Conservation (phyloP, 257 asterid genomes). For the Linderniella brevidens region DNA sequence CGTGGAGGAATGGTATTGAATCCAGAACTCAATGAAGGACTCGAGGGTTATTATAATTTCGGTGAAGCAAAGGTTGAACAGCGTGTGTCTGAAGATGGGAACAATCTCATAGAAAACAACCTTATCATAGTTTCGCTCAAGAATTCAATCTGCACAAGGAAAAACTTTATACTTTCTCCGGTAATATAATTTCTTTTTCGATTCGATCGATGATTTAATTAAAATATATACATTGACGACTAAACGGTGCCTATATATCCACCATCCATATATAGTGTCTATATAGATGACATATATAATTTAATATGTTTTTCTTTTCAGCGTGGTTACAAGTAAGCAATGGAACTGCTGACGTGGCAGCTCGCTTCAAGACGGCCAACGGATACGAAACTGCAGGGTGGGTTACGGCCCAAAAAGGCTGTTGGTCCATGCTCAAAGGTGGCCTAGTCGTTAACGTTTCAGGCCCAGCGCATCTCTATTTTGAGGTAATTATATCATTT, state of each 20-base stretch:
- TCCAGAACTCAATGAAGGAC: conserved; percentile 36
- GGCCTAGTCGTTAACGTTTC: not conserved
- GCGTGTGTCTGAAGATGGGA: conserved; percentile 21
- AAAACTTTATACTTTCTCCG: conserved; percentile 41
- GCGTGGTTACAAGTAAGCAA: conserved; percentile 7
- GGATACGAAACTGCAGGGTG: not conserved
- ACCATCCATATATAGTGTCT: not conserved
- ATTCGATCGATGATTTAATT: not conserved
- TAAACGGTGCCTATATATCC: not conserved
- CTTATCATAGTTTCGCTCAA: conserved; percentile 26
- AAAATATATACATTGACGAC: too few species aligned
- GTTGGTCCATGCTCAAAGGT: conserved; percentile 8
- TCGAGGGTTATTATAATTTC: conserved; percentile 33
- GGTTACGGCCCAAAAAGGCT: conserved; percentile 4
- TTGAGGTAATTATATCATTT: conserved; percentile 2
- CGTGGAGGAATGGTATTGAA: conserved; percentile 47
- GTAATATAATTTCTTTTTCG: conserved; percentile 13
- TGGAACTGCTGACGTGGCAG: not conserved
- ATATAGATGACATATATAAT: not conserved
- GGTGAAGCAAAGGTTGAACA: conserved; percentile 20
- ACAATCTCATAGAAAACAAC: conserved; percentile 18
- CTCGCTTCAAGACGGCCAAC: not conserved
- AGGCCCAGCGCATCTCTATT: conserved; percentile 2
- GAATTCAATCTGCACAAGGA: conserved; percentile 19
- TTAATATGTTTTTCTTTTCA: not conserved